Evolutionary conservation across 1,284 basidiomycete species (phyloP).

Genomic region (Ceratobasidium sp.): DNA sequence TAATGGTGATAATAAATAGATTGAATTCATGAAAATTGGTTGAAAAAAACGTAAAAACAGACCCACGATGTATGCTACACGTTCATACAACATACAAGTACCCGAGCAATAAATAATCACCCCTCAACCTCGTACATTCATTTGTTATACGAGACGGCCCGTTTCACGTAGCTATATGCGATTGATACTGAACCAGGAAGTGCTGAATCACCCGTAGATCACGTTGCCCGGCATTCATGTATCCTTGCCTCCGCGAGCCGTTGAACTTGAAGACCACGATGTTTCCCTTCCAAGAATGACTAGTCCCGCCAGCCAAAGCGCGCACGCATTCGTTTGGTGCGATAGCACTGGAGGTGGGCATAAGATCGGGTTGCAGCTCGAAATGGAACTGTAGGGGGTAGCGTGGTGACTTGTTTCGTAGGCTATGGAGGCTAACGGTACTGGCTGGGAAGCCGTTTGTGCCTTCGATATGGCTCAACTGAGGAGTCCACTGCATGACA

Average conservation of each 20-base stretch:
- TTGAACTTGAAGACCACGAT: constrained; percentile 81
- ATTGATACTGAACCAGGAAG: too few species aligned
- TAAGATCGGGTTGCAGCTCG: not conserved
- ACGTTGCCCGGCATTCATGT: constrained; percentile 11
- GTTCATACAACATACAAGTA: too few species aligned
- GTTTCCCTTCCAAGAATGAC: constrained; percentile 39
- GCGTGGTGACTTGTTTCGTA: not conserved
- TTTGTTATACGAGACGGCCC: too few species aligned
- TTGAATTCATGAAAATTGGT: too few species aligned
- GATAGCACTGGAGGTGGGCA: not conserved
- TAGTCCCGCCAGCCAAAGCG: not conserved
- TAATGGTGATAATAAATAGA: too few species aligned
- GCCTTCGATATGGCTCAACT: not conserved
- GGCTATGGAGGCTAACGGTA: not conserved
- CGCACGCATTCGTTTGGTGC: not conserved
- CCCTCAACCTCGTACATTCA: too few species aligned
- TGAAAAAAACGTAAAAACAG: too few species aligned
- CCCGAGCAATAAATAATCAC: too few species aligned
- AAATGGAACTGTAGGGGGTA: constrained; percentile 7
- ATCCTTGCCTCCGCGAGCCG: constrained; percentile 63
- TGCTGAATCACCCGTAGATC: too few species aligned
- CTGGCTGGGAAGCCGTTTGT: not conserved
- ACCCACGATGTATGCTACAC: too few species aligned
- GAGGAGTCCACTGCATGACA: constrained; percentile 5
- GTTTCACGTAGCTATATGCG: too few species aligned